A percentile compares a stretch with the other conserved stretches of the same genome.
Conservation (phyloP, 768 basidiomycete species). For the Collybia mongolica region DNA sequence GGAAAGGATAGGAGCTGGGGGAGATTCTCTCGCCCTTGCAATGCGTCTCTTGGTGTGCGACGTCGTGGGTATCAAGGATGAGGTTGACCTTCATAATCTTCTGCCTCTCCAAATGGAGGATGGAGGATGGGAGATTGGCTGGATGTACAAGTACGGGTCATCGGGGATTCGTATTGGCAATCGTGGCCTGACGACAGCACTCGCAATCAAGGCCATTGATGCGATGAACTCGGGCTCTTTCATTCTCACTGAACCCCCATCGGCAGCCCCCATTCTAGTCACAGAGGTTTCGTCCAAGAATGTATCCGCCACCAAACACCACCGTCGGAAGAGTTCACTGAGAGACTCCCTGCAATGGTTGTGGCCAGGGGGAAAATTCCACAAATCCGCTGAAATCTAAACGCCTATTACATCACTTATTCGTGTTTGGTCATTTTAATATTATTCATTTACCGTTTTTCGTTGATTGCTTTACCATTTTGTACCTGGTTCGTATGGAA, state of each 20-base stretch:
- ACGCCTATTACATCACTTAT: background rate
- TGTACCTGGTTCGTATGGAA: too few relatives aligned
- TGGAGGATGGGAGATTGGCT: conserved; percentile 54
- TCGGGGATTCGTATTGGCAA: conserved; percentile 51
- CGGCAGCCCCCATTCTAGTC: conserved; percentile 12
- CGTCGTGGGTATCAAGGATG: conserved; percentile 37
- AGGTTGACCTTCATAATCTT: conserved; percentile 43
- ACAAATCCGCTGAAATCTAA: conserved; percentile 17
- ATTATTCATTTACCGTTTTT: too few relatives aligned
- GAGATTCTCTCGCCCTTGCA: conserved; percentile 54
- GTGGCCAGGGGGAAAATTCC: conserved; percentile 18
- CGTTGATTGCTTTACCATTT: too few relatives aligned
- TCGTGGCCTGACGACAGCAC: conserved; percentile 51
- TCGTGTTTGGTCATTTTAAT: background rate
- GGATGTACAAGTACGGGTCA: conserved; percentile 56
- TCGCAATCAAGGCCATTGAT: conserved; percentile 51
- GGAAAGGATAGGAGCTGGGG: conserved; percentile 48
- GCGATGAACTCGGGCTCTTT: conserved; percentile 15
- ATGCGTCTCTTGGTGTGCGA: conserved; percentile 52
- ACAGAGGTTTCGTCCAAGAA: conserved; percentile 8
- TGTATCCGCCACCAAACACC: conserved; percentile 9
- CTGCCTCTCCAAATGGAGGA: conserved; percentile 50
- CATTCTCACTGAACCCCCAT: conserved; percentile 7
- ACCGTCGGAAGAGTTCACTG: conserved; percentile 23
- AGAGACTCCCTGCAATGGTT: conserved; percentile 28